Evolutionary conservation across 2,329 filamentous ascomycete genomes (phyloP).

Genomic region (Trichoderma koningiopsis): DNA sequence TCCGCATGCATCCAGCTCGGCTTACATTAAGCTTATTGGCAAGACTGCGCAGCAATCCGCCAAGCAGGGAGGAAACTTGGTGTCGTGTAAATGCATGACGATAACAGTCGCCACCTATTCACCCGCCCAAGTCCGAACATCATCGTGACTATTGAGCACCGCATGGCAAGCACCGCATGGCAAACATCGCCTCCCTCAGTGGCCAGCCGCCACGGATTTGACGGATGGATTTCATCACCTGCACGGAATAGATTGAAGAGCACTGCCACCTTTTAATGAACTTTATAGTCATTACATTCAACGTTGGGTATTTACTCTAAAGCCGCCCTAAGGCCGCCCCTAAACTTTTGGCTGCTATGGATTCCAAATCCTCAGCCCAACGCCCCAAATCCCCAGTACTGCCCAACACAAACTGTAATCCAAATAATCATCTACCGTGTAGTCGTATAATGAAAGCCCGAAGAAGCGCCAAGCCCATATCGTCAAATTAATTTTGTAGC

Average conservation of each 20-base stretch:
- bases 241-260: neutral
- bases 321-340: neutral
- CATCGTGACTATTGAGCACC: conserved; percentile 1
- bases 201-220: neutral
- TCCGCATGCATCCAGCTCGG: neutral
- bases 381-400: neutral
- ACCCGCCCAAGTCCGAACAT: neutral
- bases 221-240: neutral
- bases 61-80: neutral
- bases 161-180: neutral
- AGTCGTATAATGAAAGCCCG: neutral
- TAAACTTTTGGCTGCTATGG: neutral
- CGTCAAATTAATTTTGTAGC: neutral
- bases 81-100: neutral
- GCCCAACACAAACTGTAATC: neutral
- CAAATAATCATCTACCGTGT: conserved; percentile 1
- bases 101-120: conserved; percentile 5
- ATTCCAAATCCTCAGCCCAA: neutral
- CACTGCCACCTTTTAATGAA: conserved; percentile 9
- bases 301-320: neutral
- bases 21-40: conserved; percentile 11
- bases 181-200: conserved; percentile 5
- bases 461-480: conserved; percentile 15
- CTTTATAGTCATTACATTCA: neutral
- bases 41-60: neutral